Evolutionary conservation across 2,329 filamentous ascomycete species (phyloP), one percentile per base, ranked within the genome.

Genomic region (Apiospora kogelbergensis): DNA sequence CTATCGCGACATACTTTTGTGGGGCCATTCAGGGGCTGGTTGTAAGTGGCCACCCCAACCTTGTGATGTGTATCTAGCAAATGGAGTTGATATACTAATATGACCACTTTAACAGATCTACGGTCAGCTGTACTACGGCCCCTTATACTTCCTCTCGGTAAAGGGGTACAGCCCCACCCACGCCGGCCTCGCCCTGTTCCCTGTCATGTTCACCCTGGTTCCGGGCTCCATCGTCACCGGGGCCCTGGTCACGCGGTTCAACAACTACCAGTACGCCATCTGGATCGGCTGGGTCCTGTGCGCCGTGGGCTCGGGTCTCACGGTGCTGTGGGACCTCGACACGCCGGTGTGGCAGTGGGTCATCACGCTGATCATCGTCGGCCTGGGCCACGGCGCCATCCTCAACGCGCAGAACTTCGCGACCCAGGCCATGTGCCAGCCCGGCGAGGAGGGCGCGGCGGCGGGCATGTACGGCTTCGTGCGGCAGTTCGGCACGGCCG

Each of bases 381-480:
- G 73, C 6, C 60, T 73, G 45, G 72, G 71, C 10, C 71, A 72
- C 40, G 73, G 73, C 41, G 46, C 64, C 9, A 65, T 74, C 15
- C 68, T 73, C 37, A 72, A 70, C 30, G 70, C 72, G 10, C 67
- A 72, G 24, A 69, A 71, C 45, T 71, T 73, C n/a, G 71, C 70
- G 11, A 57, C 69, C 15, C 73, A 74, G 68, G 73, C 73, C 48
- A 68, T 69, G 60, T 72, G 71, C 63, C n/a, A 42, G 20, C 48
- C 68, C 1, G 71, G 69, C 26, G 70, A 73, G 17, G 71, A 72
- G 15, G 72, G 68, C 10, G 33, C 64, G 24, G 71, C 72, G 2
- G 70, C 71, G 0, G 67, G 79, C 67, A 82, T 82, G 77, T 83
- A 82, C 69, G 77, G 76, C 20, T 84, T 83, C 65, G 73, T 80